Evolutionary conservation across 2,329 filamentous ascomycete species (phyloP), one percentile per base, ranked within the genome.

Genomic region (Mycocentrospora acerina): DNA sequence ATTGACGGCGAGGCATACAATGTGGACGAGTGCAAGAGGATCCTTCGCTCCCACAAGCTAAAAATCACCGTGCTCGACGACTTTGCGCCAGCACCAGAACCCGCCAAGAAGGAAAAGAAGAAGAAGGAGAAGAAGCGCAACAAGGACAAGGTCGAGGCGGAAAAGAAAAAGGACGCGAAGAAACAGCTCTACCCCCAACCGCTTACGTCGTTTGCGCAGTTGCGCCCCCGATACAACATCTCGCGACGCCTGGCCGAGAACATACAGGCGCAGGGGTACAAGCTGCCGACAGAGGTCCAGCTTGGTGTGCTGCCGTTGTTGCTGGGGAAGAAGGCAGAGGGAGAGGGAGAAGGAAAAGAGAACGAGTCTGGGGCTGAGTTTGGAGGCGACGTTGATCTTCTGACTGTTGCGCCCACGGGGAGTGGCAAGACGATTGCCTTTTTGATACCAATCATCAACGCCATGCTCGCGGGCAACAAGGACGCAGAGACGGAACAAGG

Each of bases 361-460:
- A 39, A 27, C 25, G 36, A 46, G 3, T 51, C 51, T 28, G 59
- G 53, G 7, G 48, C 40, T 11, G 53, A 49, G 22, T 52, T 58
- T 27, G 53, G 48, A 24, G 55, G 59, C 4, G 71, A 73, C 10
- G 73, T 91, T 4, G 85, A 98, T 71, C 81, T 98, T 26, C 69
- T 98, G 47, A 88, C 88, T 0, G 83, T 97, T 29, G 93, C 93
- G 3, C 93, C 93, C 1, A 98, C 93, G 0, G 93, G 93, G 16
- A 97, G 91, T 64, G 93, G 93, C 29, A 98, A 98, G 74, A 98
- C 93, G 0, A 74, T 98, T 48, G 89, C 90, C 13, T 98, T 96
- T 59, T 69, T 97, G 56, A 86, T 98, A 28, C 90, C 91, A 0
- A 78, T 90, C 3, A 82, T 98, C 54, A 85, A 95, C 60, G 78